Conservation (phyloP, 2,329 filamentous ascomycete genomes). For the Fusarium tricinctum region DNA sequence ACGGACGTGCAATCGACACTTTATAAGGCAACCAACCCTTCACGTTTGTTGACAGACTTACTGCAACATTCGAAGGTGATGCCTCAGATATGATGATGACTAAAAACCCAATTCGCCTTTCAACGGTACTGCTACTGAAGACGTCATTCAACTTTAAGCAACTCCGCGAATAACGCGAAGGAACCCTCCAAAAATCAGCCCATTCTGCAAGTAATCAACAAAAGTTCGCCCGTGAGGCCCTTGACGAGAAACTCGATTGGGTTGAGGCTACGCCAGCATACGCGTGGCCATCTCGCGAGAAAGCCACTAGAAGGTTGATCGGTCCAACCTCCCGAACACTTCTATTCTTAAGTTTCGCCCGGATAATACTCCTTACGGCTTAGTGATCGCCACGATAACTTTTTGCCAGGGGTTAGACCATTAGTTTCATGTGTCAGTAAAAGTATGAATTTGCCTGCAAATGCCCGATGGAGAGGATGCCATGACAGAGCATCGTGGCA, state of each 20-base stretch:
- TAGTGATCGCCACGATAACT: conserved; percentile 41
- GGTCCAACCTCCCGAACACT: conserved; percentile 20
- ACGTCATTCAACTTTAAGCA: conserved; percentile 7
- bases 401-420: conserved; percentile 21
- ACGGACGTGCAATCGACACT: too few relatives aligned
- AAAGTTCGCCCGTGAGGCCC: conserved; percentile 20
- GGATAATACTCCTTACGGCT: conserved; percentile 29
- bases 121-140: background rate
- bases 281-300: conserved; percentile 36
- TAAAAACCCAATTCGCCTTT: background rate
- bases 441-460: background rate
- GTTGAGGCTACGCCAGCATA: conserved; percentile 44
- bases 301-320: conserved; percentile 21
- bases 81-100: background rate
- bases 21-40: too few relatives aligned
- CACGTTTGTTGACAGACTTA: too few relatives aligned
- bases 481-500: conserved; percentile 28
- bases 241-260: conserved; percentile 6
- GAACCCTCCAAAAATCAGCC: conserved; percentile 16
- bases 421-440: conserved; percentile 35
- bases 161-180: conserved; percentile 2
- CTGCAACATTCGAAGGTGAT: background rate
- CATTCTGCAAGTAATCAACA: conserved; percentile 8
- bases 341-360: conserved; percentile 40
- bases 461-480: background rate